Percentiles rank a stretch among this genome's conserved stretches.
Evolutionary conservation across 176 grass and related monocot genomes (phyloP).

Genomic region (Triticum urartu): DNA sequence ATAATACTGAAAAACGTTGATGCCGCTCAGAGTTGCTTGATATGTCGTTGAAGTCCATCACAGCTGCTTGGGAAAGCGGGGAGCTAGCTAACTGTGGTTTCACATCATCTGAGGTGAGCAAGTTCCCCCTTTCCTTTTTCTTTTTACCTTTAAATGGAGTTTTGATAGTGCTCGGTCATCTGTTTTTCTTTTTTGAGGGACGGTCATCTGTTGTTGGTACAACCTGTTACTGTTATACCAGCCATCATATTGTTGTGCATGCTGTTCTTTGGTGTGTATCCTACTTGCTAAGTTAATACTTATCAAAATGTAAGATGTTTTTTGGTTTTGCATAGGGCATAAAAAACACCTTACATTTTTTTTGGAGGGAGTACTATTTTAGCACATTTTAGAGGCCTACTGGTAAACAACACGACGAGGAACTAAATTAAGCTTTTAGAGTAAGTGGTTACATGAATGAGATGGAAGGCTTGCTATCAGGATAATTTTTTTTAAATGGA

Average conservation of each 20-base stretch:
- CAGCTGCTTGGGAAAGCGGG: constrained; percentile 74
- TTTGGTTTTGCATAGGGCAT: too few relatives aligned
- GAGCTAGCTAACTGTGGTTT: constrained; percentile 76
- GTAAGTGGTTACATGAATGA: neutral
- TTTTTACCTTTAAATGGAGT: constrained; percentile 4
- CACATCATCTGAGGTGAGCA: constrained; percentile 31
- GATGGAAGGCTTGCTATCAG: neutral
- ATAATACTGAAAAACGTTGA: constrained; percentile 27
- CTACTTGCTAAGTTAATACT: neutral
- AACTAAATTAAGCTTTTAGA: neutral
- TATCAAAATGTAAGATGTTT: too few relatives aligned
- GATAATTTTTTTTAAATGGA: neutral
- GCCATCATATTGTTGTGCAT: neutral
- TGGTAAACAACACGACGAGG: neutral
- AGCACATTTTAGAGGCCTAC: neutral
- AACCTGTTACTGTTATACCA: neutral
- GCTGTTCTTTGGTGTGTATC: neutral
- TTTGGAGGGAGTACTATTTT: neutral
- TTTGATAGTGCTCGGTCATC: neutral
- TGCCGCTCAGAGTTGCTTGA: constrained; percentile 78
- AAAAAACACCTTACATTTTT: too few relatives aligned
- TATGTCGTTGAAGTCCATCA: constrained; percentile 96
- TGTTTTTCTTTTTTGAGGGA: neutral
- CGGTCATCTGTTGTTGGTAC: neutral
- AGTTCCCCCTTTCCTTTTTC: constrained; percentile 11